These are phyloP conservation scores for Suillus tomentosus DNA, from an alignment of 768 basidiomycete genomes.

Conservation along the genomic window DNA sequence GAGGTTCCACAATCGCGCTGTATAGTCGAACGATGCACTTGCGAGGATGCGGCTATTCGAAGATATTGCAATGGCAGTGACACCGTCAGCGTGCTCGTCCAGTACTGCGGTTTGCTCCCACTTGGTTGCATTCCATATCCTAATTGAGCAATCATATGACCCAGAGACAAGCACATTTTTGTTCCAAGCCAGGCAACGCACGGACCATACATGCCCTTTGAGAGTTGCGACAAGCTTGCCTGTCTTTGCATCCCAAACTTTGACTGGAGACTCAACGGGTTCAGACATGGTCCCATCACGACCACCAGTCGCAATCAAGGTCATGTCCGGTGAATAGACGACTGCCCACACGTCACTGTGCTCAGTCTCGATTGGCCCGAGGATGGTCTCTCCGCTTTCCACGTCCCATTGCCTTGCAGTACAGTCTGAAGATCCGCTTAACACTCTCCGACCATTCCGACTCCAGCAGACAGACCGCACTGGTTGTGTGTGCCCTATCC, in stretches of 20 bases:
- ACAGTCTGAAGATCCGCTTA: neutral
- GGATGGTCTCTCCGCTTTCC: neutral
- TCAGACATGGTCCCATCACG: neutral
- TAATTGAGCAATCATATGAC: rapidly evolving
- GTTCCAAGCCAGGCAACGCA: neutral
- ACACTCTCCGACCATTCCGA: neutral
- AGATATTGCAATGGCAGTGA: neutral
- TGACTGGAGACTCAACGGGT: neutral
- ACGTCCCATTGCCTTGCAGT: neutral
- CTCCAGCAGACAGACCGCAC: neutral
- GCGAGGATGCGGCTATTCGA: conserved; percentile 7
- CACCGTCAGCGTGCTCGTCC: conserved; percentile 5
- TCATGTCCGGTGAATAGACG: conserved; percentile 11
- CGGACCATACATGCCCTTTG: neutral
- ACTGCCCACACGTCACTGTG: rapidly evolving
- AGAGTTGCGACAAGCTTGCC: conserved; percentile 8
- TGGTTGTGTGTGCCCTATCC: neutral
- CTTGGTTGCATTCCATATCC: neutral
- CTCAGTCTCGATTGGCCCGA: neutral
- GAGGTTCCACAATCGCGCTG: neutral
- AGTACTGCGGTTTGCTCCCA: neutral
- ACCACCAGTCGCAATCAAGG: conserved; percentile 6
- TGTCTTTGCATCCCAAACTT: conserved; percentile 7
- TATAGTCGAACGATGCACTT: conserved; percentile 14
- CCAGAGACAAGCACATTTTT: neutral